Percentiles rank a stretch among this genome's conserved stretches.
Conservation (phyloP, 495 filamentous ascomycete species). For the Podospora pseudocomata region DNA sequence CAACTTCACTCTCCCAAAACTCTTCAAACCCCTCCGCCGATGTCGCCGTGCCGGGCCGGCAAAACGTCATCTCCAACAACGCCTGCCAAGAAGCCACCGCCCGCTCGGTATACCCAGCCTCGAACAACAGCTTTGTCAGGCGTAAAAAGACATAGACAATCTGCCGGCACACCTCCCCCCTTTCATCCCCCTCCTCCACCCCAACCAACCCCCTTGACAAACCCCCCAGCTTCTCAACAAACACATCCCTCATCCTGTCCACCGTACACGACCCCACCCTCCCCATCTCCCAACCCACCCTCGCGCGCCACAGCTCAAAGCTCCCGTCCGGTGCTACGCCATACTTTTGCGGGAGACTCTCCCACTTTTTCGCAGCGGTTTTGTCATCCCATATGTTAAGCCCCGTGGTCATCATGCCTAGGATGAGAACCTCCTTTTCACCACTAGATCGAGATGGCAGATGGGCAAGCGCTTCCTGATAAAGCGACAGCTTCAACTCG, state of each 20-base stretch:
- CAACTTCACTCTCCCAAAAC: constrained; percentile 86
- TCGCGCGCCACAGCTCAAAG: constrained; percentile 66
- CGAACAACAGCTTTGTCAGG: constrained; percentile 65
- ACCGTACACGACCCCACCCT: constrained; percentile 65
- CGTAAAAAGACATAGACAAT: constrained; percentile 73
- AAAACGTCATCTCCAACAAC: constrained; percentile 69
- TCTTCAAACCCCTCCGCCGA: constrained; percentile 35
- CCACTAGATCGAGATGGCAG: constrained; percentile 39
- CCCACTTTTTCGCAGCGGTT: constrained; percentile 62
- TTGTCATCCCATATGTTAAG: constrained; percentile 65
- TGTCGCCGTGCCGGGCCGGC: constrained; percentile 41
- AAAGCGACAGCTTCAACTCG: constrained; percentile 76
- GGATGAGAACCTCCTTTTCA: constrained; percentile 54
- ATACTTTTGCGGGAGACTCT: constrained; percentile 29
- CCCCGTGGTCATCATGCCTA: constrained; percentile 70
- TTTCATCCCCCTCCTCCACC: constrained; percentile 20
- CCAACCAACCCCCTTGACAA: constrained; percentile 39
- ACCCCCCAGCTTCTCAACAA: constrained; percentile 51
- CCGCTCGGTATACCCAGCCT: constrained; percentile 77
- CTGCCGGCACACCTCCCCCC: constrained; percentile 40
- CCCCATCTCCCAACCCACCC: constrained; percentile 72
- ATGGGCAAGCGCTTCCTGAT: constrained; percentile 66
- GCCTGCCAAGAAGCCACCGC: constrained; percentile 81
- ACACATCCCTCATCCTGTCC: constrained; percentile 56
- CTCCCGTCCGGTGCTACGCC: constrained; percentile 27